Percentiles rank a stretch among this genome's conserved stretches.
These are phyloP conservation scores for Xerophyta viscosa DNA, from an alignment of 106 monocot species.

Conservation along the genomic window DNA sequence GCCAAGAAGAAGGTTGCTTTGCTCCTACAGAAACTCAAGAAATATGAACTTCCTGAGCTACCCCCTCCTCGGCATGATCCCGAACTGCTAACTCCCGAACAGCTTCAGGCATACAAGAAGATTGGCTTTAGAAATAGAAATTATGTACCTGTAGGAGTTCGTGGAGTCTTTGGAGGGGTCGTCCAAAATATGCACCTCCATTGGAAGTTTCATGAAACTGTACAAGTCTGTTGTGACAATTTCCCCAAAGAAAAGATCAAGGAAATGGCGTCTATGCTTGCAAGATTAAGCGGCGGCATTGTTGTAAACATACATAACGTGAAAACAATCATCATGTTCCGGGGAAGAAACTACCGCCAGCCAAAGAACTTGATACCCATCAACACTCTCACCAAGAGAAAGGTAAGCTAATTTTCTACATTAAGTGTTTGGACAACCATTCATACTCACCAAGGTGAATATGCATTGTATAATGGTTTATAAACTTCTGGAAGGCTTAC, in stretches of 20 bases:
- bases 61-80: slow-evolving; percentile 93
- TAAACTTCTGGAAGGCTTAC: too few species aligned
- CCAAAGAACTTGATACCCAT: slow-evolving; percentile 96
- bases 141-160: slow-evolving; percentile 91
- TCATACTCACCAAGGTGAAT: too few species aligned
- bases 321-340: slow-evolving; percentile 98
- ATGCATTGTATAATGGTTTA: too few species aligned
- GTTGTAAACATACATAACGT: slow-evolving; percentile 91
- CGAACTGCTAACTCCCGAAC: slow-evolving; percentile 79
- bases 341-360: slow-evolving; percentile 93
- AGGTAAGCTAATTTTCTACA: slow-evolving; percentile 39
- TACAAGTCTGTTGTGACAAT: slow-evolving; percentile 97
- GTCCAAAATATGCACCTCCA: slow-evolving; percentile 99
- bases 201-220: slow-evolving; percentile 97
- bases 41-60: slow-evolving; percentile 94
- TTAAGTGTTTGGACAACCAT: too few species aligned
- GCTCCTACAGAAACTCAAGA: slow-evolving; percentile 96
- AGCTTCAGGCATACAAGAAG: slow-evolving; percentile 96
- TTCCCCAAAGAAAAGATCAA: slow-evolving; percentile 94
- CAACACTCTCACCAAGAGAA: slow-evolving; percentile 98
- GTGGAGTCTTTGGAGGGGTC: slow-evolving; percentile 97
- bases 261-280: slow-evolving; percentile 97
- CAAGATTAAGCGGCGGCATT: slow-evolving; percentile 95
- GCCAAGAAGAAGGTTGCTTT: slow-evolving; percentile 98
- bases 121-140: slow-evolving; percentile 93